These are phyloP conservation scores for Emmonsiellopsis sp. DNA, from an alignment of 2,329 filamentous ascomycete species.

Conservation along the genomic window DNA sequence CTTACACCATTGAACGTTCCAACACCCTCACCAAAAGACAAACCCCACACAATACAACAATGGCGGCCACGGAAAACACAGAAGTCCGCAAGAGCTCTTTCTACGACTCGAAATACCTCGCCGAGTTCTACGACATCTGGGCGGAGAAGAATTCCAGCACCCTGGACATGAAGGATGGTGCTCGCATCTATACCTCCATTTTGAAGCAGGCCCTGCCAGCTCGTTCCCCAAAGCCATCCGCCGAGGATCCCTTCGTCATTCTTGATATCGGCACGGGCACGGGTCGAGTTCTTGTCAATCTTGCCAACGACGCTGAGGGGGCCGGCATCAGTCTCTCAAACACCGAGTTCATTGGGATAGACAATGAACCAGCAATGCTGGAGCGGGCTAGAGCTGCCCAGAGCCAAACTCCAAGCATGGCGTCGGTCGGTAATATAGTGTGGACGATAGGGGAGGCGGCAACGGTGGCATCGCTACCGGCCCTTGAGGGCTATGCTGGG, in stretches of 20 bases:
- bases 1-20: not conserved
- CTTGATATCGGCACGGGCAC: slow-evolving; percentile 1
- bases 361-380: not conserved
- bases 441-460: not conserved
- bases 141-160: not conserved
- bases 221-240: not conserved
- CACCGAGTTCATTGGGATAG: not conserved
- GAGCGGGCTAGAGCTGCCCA: not conserved
- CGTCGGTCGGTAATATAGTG: not conserved
- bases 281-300: not conserved
- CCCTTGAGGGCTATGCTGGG: not conserved
- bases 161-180: not conserved
- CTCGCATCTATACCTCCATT: not conserved
- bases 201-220: not conserved
- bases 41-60: not conserved
- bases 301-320: not conserved
- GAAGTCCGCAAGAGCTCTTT: not conserved
- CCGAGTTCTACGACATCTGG: slow-evolving; percentile 1
- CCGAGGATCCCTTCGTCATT: not conserved
- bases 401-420: not conserved
- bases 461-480: not conserved
- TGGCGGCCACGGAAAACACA: not conserved
- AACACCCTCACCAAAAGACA: too few relatives aligned
- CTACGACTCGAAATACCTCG: not conserved
- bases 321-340: not conserved